These are phyloP conservation scores for Salix purpurea DNA, from an alignment of 345 rosid genomes.

Conservation along the genomic window DNA sequence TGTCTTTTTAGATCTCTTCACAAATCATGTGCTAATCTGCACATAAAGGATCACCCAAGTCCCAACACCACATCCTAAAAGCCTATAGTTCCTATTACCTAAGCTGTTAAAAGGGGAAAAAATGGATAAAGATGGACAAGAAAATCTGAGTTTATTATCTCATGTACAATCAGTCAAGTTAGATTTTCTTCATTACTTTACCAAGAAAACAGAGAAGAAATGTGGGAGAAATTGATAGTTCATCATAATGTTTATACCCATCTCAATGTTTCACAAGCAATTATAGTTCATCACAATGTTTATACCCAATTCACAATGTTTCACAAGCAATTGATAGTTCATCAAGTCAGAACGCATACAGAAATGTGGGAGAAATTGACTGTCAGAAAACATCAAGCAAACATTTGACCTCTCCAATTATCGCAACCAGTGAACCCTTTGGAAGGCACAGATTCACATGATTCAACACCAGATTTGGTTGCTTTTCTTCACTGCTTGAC, in stretches of 20 bases:
- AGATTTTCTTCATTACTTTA: not conserved
- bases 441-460: conserved; percentile 53
- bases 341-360: too few species aligned
- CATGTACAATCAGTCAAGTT: not conserved
- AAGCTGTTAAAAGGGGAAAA: not conserved
- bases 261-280: not conserved
- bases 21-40: not conserved
- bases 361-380: not conserved
- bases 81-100: not conserved
- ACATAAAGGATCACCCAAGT: not conserved
- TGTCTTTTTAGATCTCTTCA: not conserved
- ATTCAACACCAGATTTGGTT: conserved; percentile 47
- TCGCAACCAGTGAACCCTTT: conserved; percentile 61
- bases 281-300: too few species aligned
- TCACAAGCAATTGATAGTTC: not conserved
- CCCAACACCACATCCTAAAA: not conserved
- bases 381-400: not conserved
- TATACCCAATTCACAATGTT: too few species aligned
- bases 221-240: too few species aligned
- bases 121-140: not conserved
- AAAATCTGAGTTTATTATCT: not conserved
- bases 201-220: too few species aligned
- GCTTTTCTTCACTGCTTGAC: conserved; percentile 48
- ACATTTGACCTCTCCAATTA: conserved; percentile 74
- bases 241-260: too few species aligned